phyloP scores from a whole-genome alignment of 139 green algal genomes.

The Chlorokybus atmophyticus region DNA sequence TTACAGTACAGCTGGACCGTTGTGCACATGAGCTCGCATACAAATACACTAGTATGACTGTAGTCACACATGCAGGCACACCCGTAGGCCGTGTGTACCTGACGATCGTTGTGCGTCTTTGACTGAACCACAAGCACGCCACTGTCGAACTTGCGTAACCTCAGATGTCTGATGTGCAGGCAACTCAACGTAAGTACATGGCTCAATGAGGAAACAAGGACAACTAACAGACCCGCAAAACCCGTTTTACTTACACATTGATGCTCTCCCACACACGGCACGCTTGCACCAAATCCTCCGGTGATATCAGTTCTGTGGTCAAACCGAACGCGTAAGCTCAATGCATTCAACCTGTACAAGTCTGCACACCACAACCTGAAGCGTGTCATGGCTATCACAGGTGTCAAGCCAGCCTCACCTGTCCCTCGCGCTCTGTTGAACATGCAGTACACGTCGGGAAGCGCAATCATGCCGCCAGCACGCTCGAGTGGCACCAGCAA shows the following conservation, averaged over 20 bases:
- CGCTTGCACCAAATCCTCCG: conserved; percentile 73
- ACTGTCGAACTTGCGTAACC: conserved; percentile 38
- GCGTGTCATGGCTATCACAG: too few relatives aligned
- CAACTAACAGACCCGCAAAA: neutral
- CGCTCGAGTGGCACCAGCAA: conserved; percentile 40
- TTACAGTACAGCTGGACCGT: too few relatives aligned
- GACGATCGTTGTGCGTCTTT: conserved; percentile 40
- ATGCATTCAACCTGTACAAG: too few relatives aligned
- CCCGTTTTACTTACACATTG: conserved; percentile 9
- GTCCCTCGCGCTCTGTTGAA: conserved; percentile 81
- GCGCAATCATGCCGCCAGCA: conserved; percentile 63
- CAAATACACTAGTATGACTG: conserved; percentile 1
- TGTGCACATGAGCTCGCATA: too few relatives aligned
- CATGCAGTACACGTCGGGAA: conserved; percentile 87
- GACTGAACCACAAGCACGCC: conserved; percentile 64
- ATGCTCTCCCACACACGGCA: conserved; percentile 24
- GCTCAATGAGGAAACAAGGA: neutral
- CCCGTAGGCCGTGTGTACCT: conserved; percentile 17
- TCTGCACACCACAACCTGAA: too few relatives aligned
- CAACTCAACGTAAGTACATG: too few relatives aligned
- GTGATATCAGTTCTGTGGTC: conserved; percentile 79
- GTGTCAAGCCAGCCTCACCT: too few relatives aligned
- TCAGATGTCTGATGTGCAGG: too few relatives aligned
- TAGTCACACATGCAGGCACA: neutral
- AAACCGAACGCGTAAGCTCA: too few relatives aligned